Conservation (phyloP, 441 rosid species). For the Pelargonium australe region DNA sequence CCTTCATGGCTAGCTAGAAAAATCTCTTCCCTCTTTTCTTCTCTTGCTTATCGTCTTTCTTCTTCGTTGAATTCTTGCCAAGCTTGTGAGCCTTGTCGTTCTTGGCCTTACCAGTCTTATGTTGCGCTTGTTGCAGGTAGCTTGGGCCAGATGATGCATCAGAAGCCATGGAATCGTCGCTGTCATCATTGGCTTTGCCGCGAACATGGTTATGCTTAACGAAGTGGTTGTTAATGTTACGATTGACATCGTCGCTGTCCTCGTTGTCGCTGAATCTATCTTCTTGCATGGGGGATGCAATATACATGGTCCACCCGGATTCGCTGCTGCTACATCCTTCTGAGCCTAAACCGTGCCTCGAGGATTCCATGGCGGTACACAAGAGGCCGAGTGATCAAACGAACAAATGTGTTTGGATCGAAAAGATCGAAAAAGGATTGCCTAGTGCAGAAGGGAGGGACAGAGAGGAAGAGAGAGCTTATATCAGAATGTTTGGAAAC, state of each 20-base stretch:
- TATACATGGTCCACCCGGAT: conserved; percentile 88
- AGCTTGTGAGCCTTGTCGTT: background rate
- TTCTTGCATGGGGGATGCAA: conserved; percentile 59
- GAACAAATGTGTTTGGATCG: background rate
- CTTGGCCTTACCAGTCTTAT: background rate
- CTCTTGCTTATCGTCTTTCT: background rate
- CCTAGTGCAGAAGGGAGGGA: background rate
- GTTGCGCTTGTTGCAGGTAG: background rate
- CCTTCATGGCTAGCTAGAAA: background rate
- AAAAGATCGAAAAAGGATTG: background rate
- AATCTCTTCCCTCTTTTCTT: background rate
- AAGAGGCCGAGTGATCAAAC: background rate
- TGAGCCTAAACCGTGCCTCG: conserved; percentile 22
- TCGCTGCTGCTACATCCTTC: conserved; percentile 91
- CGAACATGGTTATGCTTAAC: conserved; percentile 15
- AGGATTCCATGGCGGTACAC: conserved; percentile 33
- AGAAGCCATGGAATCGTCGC: background rate
- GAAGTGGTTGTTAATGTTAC: conserved; percentile 13
- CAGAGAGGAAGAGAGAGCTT: background rate
- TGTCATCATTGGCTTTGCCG: conserved; percentile 5
- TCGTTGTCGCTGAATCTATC: conserved; percentile 36
- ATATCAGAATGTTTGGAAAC: background rate
- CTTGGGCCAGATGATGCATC: background rate
- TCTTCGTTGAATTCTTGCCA: background rate
- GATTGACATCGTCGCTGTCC: conserved; percentile 15